Percentiles rank a stretch among this genome's conserved stretches.
These are phyloP conservation scores for Sphaerulina vaccinii DNA, from an alignment of 2,329 filamentous ascomycete species.

Conservation along the genomic window DNA sequence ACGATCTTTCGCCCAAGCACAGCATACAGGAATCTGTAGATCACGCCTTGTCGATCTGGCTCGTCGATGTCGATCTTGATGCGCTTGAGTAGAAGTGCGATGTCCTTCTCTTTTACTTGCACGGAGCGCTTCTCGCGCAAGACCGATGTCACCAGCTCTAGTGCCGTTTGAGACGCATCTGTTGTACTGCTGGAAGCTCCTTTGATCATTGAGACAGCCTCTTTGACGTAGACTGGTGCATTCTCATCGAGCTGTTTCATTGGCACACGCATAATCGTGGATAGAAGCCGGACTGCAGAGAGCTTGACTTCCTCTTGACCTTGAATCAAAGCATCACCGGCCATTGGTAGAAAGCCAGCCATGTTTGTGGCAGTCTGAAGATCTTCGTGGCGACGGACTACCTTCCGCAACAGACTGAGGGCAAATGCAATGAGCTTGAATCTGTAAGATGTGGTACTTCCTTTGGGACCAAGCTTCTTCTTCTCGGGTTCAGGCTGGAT, in stretches of 20 bases:
- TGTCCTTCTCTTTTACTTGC: conserved; percentile 72
- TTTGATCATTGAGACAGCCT: conserved; percentile 79
- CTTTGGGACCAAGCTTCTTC: conserved; percentile 55
- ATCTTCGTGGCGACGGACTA: conserved; percentile 81
- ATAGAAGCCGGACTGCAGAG: conserved; percentile 79
- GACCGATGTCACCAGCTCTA: conserved; percentile 84
- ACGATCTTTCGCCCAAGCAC: conserved; percentile 82
- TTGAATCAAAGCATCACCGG: conserved; percentile 81
- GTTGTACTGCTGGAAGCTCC: conserved; percentile 74
- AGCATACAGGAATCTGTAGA: conserved; percentile 89
- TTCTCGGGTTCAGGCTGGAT: conserved; percentile 75
- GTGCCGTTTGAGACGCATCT: conserved; percentile 79
- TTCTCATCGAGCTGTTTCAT: conserved; percentile 68
- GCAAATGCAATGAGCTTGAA: conserved; percentile 88
- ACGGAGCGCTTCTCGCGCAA: conserved; percentile 77
- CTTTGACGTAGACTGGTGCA: conserved; percentile 75
- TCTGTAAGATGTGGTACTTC: conserved; percentile 72
- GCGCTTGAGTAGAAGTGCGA: conserved; percentile 78
- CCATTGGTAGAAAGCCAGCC: conserved; percentile 79
- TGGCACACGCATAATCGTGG: conserved; percentile 79
- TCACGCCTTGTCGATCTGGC: conserved; percentile 85
- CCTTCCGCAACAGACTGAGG: conserved; percentile 78
- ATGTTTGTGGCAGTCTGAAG: conserved; percentile 78
- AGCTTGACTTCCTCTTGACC: conserved; percentile 92
- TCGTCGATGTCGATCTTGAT: conserved; percentile 88